Evolutionary conservation across 768 basidiomycete species (phyloP).

Genomic region (Tylopilus vinaceipallidus): DNA sequence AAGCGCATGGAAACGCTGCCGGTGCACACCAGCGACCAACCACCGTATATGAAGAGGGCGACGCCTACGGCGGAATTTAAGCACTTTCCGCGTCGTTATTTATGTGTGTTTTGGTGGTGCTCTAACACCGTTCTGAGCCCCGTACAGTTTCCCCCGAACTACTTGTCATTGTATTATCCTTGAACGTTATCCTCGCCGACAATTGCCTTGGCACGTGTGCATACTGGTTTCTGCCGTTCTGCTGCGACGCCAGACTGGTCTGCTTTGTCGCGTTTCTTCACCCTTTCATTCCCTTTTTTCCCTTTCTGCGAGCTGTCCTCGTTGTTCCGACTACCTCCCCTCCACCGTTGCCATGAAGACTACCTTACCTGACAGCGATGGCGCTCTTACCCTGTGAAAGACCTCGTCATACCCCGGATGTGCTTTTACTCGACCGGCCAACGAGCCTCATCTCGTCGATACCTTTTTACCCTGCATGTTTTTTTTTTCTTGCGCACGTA

Average conservation of each 20-base stretch:
- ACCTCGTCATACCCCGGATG: slow-evolving; percentile 13
- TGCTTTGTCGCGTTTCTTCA: slow-evolving; percentile 19
- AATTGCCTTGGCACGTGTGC: slow-evolving; percentile 8
- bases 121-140: slow-evolving; percentile 5
- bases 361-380: slow-evolving; percentile 4
- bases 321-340: slow-evolving; percentile 13
- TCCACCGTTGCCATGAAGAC: not conserved
- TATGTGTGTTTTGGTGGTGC: slow-evolving; percentile 12
- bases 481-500: not conserved
- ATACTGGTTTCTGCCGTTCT: slow-evolving; percentile 23
- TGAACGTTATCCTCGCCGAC: not conserved
- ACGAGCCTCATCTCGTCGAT: slow-evolving; percentile 39
- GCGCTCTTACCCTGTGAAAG: slow-evolving; percentile 17
- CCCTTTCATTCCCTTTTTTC: not conserved
- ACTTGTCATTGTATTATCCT: slow-evolving; percentile 27
- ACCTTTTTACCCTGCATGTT: slow-evolving; percentile 15
- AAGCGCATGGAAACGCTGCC: slow-evolving; percentile 7
- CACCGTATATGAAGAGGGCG: slow-evolving; percentile 57
- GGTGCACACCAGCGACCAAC: slow-evolving; percentile 39
- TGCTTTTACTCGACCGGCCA: slow-evolving; percentile 29
- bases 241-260: slow-evolving; percentile 27
- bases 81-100: not conserved
- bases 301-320: slow-evolving; percentile 2
- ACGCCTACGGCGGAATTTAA: slow-evolving; percentile 71
- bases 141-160: slow-evolving; percentile 21